Conservation (phyloP, 192 early-diverging fungal genomes). For the Entomortierella parvispora region DNA sequence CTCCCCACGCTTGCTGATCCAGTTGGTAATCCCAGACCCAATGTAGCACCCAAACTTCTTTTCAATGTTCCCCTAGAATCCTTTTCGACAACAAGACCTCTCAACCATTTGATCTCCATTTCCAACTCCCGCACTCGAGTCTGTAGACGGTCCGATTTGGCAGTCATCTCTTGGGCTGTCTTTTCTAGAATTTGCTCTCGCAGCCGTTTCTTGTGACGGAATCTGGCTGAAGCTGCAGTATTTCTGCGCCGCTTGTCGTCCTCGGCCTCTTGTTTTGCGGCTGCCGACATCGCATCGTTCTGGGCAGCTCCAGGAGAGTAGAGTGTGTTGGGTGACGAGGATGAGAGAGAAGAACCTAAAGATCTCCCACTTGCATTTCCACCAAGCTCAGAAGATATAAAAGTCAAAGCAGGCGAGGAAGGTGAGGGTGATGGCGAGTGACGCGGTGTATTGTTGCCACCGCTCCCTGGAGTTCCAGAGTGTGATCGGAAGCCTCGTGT, state of each 20-base stretch:
- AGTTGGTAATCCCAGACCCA: too few species aligned
- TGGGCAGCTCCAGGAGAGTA: too few species aligned
- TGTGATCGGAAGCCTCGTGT: not conserved
- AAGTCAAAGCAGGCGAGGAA: not conserved
- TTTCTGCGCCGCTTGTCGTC: conserved; percentile 94
- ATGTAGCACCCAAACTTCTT: too few species aligned
- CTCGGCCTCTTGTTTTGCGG: conserved; percentile 61
- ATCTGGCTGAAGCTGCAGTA: conserved; percentile 94
- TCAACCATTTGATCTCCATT: conserved; percentile 93
- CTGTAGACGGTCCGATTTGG: conserved; percentile 81
- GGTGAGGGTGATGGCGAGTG: not conserved
- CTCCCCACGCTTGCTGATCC: too few species aligned
- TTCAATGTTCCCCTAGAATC: conserved; percentile 52
- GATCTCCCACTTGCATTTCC: too few species aligned
- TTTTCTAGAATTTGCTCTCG: conserved; percentile 88
- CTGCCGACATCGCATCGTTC: too few species aligned
- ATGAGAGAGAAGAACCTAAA: too few species aligned
- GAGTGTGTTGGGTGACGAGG: too few species aligned
- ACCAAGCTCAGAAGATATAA: not conserved
- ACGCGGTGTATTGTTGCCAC: not conserved
- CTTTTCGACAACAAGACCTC: conserved; percentile 81
- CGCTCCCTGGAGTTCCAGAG: not conserved
- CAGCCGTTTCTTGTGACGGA: conserved; percentile 94
- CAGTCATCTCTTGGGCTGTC: conserved; percentile 84
- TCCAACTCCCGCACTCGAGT: conserved; percentile 84